Conservation (phyloP, 352 stramenopile species). For the Phytophthora rubi region DNA sequence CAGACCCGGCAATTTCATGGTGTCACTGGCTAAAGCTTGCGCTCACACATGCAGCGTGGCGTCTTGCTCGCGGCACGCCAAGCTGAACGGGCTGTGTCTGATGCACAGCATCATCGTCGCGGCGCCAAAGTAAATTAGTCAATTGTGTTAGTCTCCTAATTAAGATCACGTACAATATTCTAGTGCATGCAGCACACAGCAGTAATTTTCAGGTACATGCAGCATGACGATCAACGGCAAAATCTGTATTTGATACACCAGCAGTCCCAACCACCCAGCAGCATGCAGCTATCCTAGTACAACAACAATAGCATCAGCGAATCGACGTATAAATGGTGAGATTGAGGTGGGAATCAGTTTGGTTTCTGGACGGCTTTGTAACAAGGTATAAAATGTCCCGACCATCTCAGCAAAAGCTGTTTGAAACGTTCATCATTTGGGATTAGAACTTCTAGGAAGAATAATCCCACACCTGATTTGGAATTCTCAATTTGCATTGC, state of each 20-base stretch:
- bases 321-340: not conserved
- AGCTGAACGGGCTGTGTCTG: conserved; percentile 32
- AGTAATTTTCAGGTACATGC: not conserved
- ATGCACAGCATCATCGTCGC: conserved; percentile 22
- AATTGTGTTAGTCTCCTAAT: conserved; percentile 10
- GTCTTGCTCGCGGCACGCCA: conserved; percentile 25
- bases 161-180: not conserved
- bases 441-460: conserved; percentile 85
- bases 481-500: not conserved
- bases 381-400: conserved; percentile 81
- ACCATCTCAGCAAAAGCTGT: conserved; percentile 74
- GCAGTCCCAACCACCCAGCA: too few relatives aligned
- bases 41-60: conserved; percentile 17
- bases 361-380: conserved; percentile 78
- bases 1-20: conserved; percentile 1
- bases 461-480: conserved; percentile 78
- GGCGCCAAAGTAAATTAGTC: conserved; percentile 19
- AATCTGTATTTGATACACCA: not conserved
- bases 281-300: too few relatives aligned
- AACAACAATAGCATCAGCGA: not conserved
- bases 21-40: conserved; percentile 14
- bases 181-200: not conserved
- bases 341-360: conserved; percentile 62
- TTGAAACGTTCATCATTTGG: conserved; percentile 87
- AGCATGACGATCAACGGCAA: not conserved